phyloP scores from a whole-genome alignment of 805 yeast genomes.

The Starmerella bombicola region DNA sequence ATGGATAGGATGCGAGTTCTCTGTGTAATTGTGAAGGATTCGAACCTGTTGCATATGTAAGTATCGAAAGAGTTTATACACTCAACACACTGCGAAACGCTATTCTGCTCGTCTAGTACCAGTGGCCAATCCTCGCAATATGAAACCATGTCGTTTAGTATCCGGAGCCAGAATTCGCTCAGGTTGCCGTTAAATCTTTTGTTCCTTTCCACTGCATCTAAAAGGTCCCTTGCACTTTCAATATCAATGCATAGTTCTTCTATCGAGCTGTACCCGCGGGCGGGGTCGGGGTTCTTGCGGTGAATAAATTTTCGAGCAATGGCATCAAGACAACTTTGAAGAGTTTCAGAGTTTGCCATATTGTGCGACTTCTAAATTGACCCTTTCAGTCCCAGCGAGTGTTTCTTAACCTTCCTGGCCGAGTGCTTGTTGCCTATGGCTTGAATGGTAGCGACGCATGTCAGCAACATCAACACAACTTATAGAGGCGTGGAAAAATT shows the following conservation, averaged over 20 bases:
- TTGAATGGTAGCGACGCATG: no score
- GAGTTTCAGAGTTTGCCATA: background rate
- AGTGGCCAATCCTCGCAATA: constrained; percentile 15
- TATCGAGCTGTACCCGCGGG: constrained; percentile 2
- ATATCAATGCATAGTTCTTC: constrained; percentile 5
- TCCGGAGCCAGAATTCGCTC: constrained; percentile 12
- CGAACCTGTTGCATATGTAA: background rate
- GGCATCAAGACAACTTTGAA: constrained; percentile 2
- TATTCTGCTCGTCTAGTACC: background rate
- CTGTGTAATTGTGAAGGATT: constrained; percentile 12
- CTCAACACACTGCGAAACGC: background rate
- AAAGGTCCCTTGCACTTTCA: background rate
- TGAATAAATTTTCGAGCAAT: constrained; percentile 9
- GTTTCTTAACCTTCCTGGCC: no score
- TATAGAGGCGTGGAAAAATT: no score
- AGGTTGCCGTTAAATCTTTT: background rate
- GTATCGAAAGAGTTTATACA: constrained; percentile 1
- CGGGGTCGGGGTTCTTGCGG: constrained; percentile 1
- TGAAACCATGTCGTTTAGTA: constrained; percentile 4
- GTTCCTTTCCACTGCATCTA: constrained; percentile 1
- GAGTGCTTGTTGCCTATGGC: no score
- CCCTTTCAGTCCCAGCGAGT: no score
- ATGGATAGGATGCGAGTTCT: constrained; percentile 11
- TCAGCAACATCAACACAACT: no score
- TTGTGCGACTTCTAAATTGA: background rate